Evolutionary conservation across 768 basidiomycete genomes (phyloP).

Genomic region (Hericium erinaceus): DNA sequence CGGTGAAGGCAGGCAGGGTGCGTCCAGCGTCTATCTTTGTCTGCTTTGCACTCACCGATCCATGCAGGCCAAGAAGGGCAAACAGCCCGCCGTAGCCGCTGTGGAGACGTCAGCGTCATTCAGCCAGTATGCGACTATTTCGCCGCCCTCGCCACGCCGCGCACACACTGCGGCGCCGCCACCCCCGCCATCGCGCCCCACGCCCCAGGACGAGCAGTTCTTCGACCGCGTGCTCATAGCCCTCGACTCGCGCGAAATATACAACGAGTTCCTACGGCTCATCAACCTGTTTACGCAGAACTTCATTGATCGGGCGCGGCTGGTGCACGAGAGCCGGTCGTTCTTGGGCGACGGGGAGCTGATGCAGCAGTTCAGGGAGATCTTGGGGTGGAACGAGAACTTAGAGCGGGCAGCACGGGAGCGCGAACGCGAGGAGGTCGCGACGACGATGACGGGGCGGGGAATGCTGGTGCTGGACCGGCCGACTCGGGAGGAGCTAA

Average conservation of each 20-base stretch:
- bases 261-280: conserved; percentile 92
- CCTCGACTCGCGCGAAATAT: conserved; percentile 65
- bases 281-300: conserved; percentile 94
- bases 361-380: conserved; percentile 72
- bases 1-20: conserved; percentile 9
- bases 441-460: conserved; percentile 11
- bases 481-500: conserved; percentile 58
- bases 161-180: conserved; percentile 4
- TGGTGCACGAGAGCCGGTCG: conserved; percentile 71
- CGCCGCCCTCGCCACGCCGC: conserved; percentile 21
- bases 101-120: conserved; percentile 19
- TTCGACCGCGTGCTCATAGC: conserved; percentile 83
- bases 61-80: conserved; percentile 14
- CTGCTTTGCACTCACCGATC: background rate
- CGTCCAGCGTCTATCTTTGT: conserved; percentile 5
- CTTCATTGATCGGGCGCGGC: conserved; percentile 76
- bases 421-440: conserved; percentile 21
- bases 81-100: conserved; percentile 15
- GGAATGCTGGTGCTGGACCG: conserved; percentile 21
- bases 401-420: conserved; percentile 30
- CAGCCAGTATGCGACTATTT: conserved; percentile 18
- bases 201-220: conserved; percentile 63
- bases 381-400: conserved; percentile 81
- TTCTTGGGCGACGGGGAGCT: conserved; percentile 73
- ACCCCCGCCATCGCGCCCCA: conserved; percentile 12